Evolutionary conservation across 2,329 filamentous ascomycete genomes (phyloP), one percentile per base, ranked within the genome.

Genomic region (Colletotrichum truncatum): DNA sequence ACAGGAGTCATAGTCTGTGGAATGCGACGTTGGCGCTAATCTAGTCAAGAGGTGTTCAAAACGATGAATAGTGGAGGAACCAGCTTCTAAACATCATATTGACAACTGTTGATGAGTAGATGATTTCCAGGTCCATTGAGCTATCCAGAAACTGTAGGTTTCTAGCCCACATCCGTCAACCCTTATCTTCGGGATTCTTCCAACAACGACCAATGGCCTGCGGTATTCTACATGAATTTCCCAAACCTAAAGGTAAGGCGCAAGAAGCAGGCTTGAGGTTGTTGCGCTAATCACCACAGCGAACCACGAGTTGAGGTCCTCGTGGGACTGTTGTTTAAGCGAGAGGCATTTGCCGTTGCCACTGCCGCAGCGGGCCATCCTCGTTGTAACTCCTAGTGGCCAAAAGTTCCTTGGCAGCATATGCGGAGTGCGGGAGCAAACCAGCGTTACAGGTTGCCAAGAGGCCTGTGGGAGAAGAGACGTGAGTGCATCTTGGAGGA

Each of bases 151-250:
- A n/a, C n/a, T n/a, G n/a, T n/a, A n/a, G n/a, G n/a, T n/a, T n/a
- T n/a, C n/a, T n/a, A n/a, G n/a, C n/a, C n/a, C n/a, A n/a, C n/a
- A n/a, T n/a, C n/a, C n/a, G n/a, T n/a, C n/a, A n/a, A n/a, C n/a
- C n/a, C n/a, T n/a, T n/a, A n/a, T n/a, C n/a, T n/a, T n/a, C 2
- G 71, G 10, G 79, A 82, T 6, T 82, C 82, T 64, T 85, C 82
- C 81, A 82, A 10, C 82, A 82, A 21, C 81, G 80, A 55, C 73
- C 75, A 14, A 72, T 30, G 0, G 77, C 75, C 34, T 72, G 71
- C 11, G 68, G 72, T 74, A 62, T 76, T 75, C 81, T n/a, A n/a
- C n/a, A n/a, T n/a, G n/a, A n/a, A n/a, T n/a, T n/a, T n/a, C n/a
- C n/a, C n/a, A n/a, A n/a, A n/a, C n/a, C n/a, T n/a, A n/a, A n/a